phyloP scores from a whole-genome alignment of 2,329 filamentous ascomycete genomes.

The Cercospora brassicicola region DNA sequence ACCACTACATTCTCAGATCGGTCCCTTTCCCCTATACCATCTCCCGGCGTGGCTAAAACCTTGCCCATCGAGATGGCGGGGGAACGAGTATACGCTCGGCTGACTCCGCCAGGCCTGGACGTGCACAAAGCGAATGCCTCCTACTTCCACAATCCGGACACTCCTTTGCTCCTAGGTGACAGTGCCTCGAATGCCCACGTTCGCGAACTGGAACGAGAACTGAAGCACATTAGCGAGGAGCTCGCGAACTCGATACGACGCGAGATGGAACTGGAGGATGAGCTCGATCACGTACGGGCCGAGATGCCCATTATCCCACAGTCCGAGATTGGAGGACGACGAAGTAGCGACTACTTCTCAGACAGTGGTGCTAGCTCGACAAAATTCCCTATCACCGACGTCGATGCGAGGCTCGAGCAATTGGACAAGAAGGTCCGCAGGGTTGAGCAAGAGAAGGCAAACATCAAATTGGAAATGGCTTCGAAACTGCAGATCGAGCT shows the following conservation, averaged over 20 bases:
- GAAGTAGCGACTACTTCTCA: conserved; percentile 97
- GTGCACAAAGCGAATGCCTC: conserved; percentile 53
- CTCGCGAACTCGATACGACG: conserved; percentile 87
- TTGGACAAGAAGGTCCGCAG: conserved; percentile 79
- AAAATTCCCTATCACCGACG: conserved; percentile 67
- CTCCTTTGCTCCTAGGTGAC: conserved; percentile 43
- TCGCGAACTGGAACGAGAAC: conserved; percentile 88
- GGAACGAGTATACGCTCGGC: conserved; percentile 29
- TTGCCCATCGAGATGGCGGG: conserved; percentile 37
- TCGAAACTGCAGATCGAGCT: conserved; percentile 87
- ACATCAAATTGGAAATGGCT: conserved; percentile 79
- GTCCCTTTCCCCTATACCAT: conserved; percentile 59
- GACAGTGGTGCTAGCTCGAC: conserved; percentile 89
- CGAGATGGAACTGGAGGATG: conserved; percentile 94
- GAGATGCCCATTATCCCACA: conserved; percentile 60
- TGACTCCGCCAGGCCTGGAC: conserved; percentile 52
- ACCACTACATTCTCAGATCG: conserved; percentile 64
- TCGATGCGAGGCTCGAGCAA: conserved; percentile 62
- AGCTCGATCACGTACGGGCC: conserved; percentile 83
- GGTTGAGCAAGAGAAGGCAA: conserved; percentile 87
- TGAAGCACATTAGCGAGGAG: conserved; percentile 90
- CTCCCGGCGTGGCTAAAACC: conserved; percentile 45
- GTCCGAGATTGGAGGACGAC: conserved; percentile 58
- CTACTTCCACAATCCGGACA: conserved; percentile 52
- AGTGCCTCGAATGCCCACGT: conserved; percentile 60